Base-by-base conservation (phyloP, 1,139 yeast genomes). In the Blastobotrys ciferrii region DNA sequence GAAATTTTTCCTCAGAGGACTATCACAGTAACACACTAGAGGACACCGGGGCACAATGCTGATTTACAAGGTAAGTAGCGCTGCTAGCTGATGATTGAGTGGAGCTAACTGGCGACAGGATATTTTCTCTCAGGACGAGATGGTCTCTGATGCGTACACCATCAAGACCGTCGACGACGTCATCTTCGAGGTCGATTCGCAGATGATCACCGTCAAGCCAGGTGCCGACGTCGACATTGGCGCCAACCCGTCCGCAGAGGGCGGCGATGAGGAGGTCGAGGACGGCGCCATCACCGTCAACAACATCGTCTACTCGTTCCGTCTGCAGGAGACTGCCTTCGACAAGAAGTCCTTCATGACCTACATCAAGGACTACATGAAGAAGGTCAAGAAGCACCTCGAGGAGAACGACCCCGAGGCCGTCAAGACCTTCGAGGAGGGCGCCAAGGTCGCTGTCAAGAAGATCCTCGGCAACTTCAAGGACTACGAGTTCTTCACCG, bases 221-320 rank as follows among this genome's bases (percentile, higher is more conserved):
- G 87, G 87, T 70, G 96, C 81, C 68, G 91, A 91, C 71, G 82
- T 92, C 65, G 98, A 92, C 73, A 92, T 92, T 73, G 98, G 98
- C 77, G 98, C 96, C 68, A 92, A 94, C 84, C 97, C 99, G 70
- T 88, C 97, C 66, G 97, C 98, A 65, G 99, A 92, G 77, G 98
- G 77, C 60, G 96, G 76, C 66, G 96, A 80, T 43, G 96, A 81
- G 53, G 80, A 72, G 48, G 71, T 82, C 53, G 98, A 91, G 65
- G 95, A 86, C 51, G 87, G 84, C 73, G 77, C 81, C 66, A 87
- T 84, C 75, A 80, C 87, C 65, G 97, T 92, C 72, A 92, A 91
- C 95, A 92, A 92, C 80, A 87, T 92, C 71, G 97, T 91, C 66
- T 82, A 89, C 89, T 87, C 97, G 62, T 91, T 92, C 94, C 87